Evolutionary conservation across 345 rosid species (phyloP).

Genomic region (Abelmoschus esculentus): DNA sequence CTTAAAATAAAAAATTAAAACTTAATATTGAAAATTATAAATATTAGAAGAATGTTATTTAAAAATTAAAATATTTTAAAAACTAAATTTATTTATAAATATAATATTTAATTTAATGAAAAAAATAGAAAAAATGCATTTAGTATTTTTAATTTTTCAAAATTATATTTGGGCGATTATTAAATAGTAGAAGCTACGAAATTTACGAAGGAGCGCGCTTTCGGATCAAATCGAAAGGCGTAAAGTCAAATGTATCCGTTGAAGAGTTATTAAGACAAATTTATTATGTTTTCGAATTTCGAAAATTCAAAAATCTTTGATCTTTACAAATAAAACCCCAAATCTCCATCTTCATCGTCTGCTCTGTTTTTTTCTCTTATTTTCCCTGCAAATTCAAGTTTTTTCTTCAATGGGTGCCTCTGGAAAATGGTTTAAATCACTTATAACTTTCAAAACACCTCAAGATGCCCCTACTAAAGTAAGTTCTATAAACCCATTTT

Average conservation of each 20-base stretch:
- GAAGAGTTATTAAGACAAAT: not conserved
- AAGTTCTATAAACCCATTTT: not conserved
- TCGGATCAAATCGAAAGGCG: not conserved
- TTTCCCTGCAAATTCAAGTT: slow-evolving; percentile 13
- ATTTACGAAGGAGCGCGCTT: not conserved
- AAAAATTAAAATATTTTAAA: no score
- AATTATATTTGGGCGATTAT: not conserved
- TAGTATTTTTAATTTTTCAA: no score
- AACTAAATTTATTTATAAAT: no score
- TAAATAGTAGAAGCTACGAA: not conserved
- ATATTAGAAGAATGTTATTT: no score
- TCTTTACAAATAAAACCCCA: not conserved
- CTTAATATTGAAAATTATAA: no score
- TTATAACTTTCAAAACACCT: slow-evolving; percentile 38
- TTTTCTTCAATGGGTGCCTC: slow-evolving; percentile 49
- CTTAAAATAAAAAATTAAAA: no score
- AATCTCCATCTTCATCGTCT: not conserved
- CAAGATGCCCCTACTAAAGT: slow-evolving; percentile 33
- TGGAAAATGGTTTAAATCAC: slow-evolving; percentile 70
- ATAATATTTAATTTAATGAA: no score
- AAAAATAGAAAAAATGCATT: no score
- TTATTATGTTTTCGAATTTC: slow-evolving; percentile 28
- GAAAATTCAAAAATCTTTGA: slow-evolving; percentile 30
- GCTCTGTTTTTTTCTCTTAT: not conserved
- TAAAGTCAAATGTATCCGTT: slow-evolving; percentile 26